Percentiles rank a stretch among this genome's conserved stretches.
Evolutionary conservation across 305 asterid genomes (phyloP).

Genomic region (Rubia peregrina): DNA sequence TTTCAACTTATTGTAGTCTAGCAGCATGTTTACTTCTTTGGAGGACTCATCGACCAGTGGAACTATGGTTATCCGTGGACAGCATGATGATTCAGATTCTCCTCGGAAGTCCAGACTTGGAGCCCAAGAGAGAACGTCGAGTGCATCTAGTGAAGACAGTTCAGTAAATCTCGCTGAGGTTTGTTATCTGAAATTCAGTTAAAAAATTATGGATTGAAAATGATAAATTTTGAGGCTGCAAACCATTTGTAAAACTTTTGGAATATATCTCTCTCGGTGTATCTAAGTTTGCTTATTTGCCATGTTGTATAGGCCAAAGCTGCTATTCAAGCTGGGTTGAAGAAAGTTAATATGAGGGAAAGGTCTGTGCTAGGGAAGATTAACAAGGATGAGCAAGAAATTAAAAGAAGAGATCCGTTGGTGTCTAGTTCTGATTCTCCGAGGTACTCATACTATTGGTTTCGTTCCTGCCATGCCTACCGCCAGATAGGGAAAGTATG

Average conservation of each 20-base stretch:
- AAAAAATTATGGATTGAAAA: background rate
- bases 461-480: background rate
- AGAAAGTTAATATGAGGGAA: slow-evolving; percentile 68
- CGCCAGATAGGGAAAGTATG: background rate
- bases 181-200: slow-evolving; percentile 12
- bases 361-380: slow-evolving; percentile 52
- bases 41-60: slow-evolving; percentile 84
- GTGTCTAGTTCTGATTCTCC: slow-evolving; percentile 50
- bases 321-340: slow-evolving; percentile 69
- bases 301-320: slow-evolving; percentile 65
- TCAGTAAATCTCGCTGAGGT: slow-evolving; percentile 83
- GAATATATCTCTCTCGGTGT: background rate
- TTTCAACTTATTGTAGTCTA: slow-evolving; percentile 50
- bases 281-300: slow-evolving; percentile 23
- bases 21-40: slow-evolving; percentile 50
- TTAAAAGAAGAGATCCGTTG: slow-evolving; percentile 42
- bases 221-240: background rate
- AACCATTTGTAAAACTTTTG: background rate
- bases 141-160: slow-evolving; percentile 83
- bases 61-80: slow-evolving; percentile 84
- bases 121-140: slow-evolving; percentile 72
- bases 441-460: slow-evolving; percentile 33
- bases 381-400: slow-evolving; percentile 55
- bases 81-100: slow-evolving; percentile 71
- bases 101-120: slow-evolving; percentile 84